Evolutionary conservation across 768 basidiomycete genomes (phyloP), one percentile per base, ranked within the genome.

Genomic region (Trametes coccinea): DNA sequence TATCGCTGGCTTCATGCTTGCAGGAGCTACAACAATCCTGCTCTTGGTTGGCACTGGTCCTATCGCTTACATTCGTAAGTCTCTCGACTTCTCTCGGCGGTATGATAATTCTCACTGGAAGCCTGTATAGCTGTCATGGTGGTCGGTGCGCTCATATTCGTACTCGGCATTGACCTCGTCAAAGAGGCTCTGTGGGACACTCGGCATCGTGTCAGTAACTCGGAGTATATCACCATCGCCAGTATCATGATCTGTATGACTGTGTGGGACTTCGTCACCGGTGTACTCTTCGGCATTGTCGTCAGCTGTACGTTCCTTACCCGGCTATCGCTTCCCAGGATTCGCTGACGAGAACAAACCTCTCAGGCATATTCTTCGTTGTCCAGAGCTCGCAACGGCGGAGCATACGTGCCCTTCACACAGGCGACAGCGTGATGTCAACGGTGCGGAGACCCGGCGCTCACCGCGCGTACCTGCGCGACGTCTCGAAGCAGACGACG

Each of bases 141-240:
- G 4, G 94, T 98, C 13, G 88, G 89, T 0, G 88, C 93, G 2
- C 79, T 99, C 57, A 98, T 98, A 63, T 95, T 94, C 66, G 94
- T 97, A 8, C 82, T 98, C 37, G 97, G 95, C 0, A 84, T 98
- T 53, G 96, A 98, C 66, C 85, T 99, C 41, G 85, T 93, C 43
- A 96, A 95, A 69, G 96, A 98, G 74, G 95, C 97, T 0, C 72
- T 98, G 8, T 98, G 95, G 95, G 96, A 99, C 75, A 95, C 95
- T 9, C 79, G 93, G 48, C 84, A 92, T 74, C 86, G 95, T 14
- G 93, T 93, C 22, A 94, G 86, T 80, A 78, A 82, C 75, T 80
- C 80, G 50, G 91, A 93, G 69, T 93, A 93, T 66, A 80, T 93
- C 64, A 94, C 92, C 2, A 93, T 94, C 51, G 72, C 85, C 30